Evolutionary conservation across 2,329 filamentous ascomycete species (phyloP).

Genomic region (Penicillium expansum): DNA sequence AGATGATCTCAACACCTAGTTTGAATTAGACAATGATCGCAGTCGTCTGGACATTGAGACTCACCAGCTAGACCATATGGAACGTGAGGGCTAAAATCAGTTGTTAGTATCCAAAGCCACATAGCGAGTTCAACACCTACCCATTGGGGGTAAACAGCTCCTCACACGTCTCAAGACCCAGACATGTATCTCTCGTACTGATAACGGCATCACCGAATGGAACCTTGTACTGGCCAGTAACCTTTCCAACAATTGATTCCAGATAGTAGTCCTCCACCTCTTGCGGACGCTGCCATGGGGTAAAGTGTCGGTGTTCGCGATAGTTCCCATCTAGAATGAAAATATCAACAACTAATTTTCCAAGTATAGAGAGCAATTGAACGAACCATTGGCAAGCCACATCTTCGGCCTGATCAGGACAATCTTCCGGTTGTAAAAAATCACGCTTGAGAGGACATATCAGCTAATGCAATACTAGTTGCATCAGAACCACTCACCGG

Average conservation of each 20-base stretch:
- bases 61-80: slow-evolving; percentile 54
- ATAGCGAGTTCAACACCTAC: neutral
- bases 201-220: slow-evolving; percentile 69
- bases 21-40: neutral
- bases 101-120: neutral
- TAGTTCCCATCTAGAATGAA: slow-evolving; percentile 58
- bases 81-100: neutral
- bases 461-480: neutral
- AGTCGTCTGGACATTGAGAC: slow-evolving; percentile 30
- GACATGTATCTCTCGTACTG: slow-evolving; percentile 59
- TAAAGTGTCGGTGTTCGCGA: slow-evolving; percentile 61
- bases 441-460: slow-evolving; percentile 39
- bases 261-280: slow-evolving; percentile 63
- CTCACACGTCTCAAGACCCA: slow-evolving; percentile 67
- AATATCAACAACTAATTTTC: neutral
- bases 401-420: slow-evolving; percentile 71
- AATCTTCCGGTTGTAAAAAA: slow-evolving; percentile 64
- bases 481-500: slow-evolving; percentile 34
- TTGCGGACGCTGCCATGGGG: slow-evolving; percentile 59
- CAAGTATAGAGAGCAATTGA: neutral
- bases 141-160: slow-evolving; percentile 61
- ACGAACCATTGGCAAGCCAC: slow-evolving; percentile 60
- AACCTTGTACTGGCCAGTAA: slow-evolving; percentile 57
- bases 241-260: slow-evolving; percentile 56
- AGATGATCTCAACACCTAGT: slow-evolving; percentile 63